Evolutionary conservation across 1,284 basidiomycete genomes (phyloP).

Genomic region (Lentinula novae-zelandiae): DNA sequence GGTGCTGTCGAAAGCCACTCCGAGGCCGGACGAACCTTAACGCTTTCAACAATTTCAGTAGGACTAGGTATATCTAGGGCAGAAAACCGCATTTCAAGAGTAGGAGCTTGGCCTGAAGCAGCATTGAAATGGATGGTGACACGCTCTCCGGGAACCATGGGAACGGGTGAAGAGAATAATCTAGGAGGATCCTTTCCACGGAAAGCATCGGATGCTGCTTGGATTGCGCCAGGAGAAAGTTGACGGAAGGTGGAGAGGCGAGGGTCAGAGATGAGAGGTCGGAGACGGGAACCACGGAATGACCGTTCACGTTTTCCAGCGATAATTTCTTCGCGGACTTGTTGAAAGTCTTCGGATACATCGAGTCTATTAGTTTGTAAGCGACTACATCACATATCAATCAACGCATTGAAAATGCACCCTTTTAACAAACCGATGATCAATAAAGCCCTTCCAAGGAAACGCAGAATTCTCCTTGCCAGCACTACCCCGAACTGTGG

Average conservation of each 20-base stretch:
- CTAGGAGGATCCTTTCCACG: background rate
- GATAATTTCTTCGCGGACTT: constrained; percentile 32
- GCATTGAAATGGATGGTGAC: constrained; percentile 53
- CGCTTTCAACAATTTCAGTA: constrained; percentile 26
- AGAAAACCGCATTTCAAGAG: constrained; percentile 61
- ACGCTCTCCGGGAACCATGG: constrained; percentile 25
- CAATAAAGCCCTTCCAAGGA: constrained; percentile 49
- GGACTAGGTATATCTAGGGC: constrained; percentile 42
- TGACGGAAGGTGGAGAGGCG: constrained; percentile 51
- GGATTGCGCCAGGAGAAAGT: constrained; percentile 39
- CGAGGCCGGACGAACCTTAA: constrained; percentile 15
- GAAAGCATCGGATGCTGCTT: constrained; percentile 5
- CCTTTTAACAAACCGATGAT: constrained; percentile 63
- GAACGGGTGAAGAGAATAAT: constrained; percentile 3
- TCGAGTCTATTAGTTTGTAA: constrained; percentile 33
- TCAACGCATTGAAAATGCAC: constrained; percentile 32
- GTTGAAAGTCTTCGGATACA: constrained; percentile 37
- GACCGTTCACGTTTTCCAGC: constrained; percentile 16
- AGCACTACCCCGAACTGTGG: constrained; percentile 49
- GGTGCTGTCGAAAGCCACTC: constrained; percentile 6
- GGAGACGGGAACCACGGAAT: constrained; percentile 32
- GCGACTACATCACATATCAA: background rate
- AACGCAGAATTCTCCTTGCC: constrained; percentile 53
- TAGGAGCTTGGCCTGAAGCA: constrained; percentile 43
- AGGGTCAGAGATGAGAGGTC: constrained; percentile 49